Evolutionary conservation across 495 filamentous ascomycete species (phyloP), one percentile per base, ranked within the genome.

Genomic region (Hyaloscypha finlandica): DNA sequence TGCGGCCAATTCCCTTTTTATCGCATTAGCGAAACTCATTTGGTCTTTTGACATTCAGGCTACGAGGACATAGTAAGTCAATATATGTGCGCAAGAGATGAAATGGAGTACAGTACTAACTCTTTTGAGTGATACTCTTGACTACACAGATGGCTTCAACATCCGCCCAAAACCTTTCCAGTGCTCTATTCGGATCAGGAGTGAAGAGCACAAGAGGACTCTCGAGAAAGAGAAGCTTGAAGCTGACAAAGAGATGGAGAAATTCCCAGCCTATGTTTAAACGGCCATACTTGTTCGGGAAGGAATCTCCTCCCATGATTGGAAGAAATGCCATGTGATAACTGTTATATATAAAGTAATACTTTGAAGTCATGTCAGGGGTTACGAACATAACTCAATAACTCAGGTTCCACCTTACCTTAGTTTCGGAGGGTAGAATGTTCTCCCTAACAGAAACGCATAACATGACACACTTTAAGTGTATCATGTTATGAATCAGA

Each of bases 21-120:
- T 82, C 42, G 74, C 76, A 5, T 75, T 84, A 12, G 77, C 80
- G 8, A 80, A 77, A 22, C 63, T 82, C n/a, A 72, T 84, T 0
- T 83, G 81, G 81, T 80, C 72, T 12, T 81, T 81, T 70, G 73
- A 78, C 54, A 77, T 81, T 59, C 57, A 48, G 42, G 11, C 42
- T 48, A 48, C 42, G 16, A 48, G 42, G 42, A 48, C 42, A 16
- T 48, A 48, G 42, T 48, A 48, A 48, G 42, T 48, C 16, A 19
- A 48, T 16, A 14, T 48, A 37, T 14, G 4, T 48, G 9, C 16
- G 0, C 25, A 25, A 25, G 25, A 25, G 25, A 19, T 16, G 0
- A 16, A 6, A 19, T 19, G 9, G 16, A 48, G 16, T 4, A 12
- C 8, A 16, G 42, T 67, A 29, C 71, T 74, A 8, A 66, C 35